Base-by-base conservation (phyloP, 805 yeast genomes). In the Ogataea trehaloabstinens region DNA sequence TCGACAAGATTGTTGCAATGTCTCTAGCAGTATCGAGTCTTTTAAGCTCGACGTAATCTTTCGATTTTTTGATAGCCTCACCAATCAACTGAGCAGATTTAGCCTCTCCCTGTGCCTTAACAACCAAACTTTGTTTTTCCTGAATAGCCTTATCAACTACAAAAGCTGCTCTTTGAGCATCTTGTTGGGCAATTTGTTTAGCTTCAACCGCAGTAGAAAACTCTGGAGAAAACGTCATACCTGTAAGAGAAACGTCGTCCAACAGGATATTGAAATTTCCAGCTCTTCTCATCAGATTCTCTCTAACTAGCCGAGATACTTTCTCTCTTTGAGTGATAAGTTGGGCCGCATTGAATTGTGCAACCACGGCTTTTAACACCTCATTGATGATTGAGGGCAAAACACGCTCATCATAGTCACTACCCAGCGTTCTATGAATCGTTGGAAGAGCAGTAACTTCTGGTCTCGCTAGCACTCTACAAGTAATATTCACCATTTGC, bases 401-500 rank as follows among this genome's bases (percentile, higher is more conserved):
- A 15, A 93, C 96, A 55, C 96, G 82, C 69, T 93, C 99, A 61
- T 93, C 99, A 66, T 91, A 93, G 63, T 93, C 98, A 38, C 73
- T 74, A 37, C 99, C 99, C 52, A 93, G 71, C 2, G 99, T 93
- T 60, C 98, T 81, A 70, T 78, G 93, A 49, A 93, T 86, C 10
- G 72, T 73, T 19, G 98, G 96, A 51, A 93, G 73, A 37, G 88
- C 79, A 37, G 66, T 63, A 20, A 88, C 74, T 41, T 85, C 83
- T 0, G 99, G 99, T 62, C 90, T 82, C 40, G 95, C 84, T 53
- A 93, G 76, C 19, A 93, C 99, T 70, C 99, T 83, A 66, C 99
- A 93, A n/a, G 98, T 91, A 59, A 93, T 91, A 65, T 89, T 93
- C 35, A 93, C 99, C 99, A 93, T 93, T 70, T 93, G 99, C 60